These are phyloP conservation scores for Suillus clintonianus DNA, from an alignment of 768 basidiomycete genomes.

Conservation along the genomic window DNA sequence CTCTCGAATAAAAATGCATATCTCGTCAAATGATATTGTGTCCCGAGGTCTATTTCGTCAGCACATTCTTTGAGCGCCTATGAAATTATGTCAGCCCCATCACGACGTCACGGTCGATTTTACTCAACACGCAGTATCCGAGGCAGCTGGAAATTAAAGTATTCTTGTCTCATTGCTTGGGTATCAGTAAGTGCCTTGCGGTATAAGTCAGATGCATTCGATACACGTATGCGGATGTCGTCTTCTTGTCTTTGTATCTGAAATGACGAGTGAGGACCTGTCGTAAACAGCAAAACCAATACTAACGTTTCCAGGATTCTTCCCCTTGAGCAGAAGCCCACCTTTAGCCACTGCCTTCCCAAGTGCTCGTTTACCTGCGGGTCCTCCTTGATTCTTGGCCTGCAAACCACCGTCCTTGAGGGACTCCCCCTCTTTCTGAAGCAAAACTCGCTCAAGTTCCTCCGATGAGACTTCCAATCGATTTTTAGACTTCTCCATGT, in stretches of 20 bases:
- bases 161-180: conserved; percentile 91
- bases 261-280: conserved; percentile 11
- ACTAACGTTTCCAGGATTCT: conserved; percentile 82
- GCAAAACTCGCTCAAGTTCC: conserved; percentile 87
- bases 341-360: conserved; percentile 93
- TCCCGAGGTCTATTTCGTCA: conserved; percentile 97
- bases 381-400: conserved; percentile 54
- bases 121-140: conserved; percentile 68
- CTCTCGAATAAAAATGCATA: conserved; percentile 95
- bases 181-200: conserved; percentile 89
- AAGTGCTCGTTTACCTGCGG: conserved; percentile 76
- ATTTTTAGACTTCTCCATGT: conserved; percentile 86
- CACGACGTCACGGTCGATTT: background rate
- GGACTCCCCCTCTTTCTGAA: conserved; percentile 95
- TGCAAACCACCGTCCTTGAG: conserved; percentile 79
- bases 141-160: conserved; percentile 96
- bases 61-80: conserved; percentile 92
- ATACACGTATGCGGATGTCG: conserved; percentile 86
- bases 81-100: conserved; percentile 12
- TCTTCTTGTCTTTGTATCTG: conserved; percentile 94
- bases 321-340: conserved; percentile 85
- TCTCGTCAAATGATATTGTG: conserved; percentile 93
- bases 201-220: conserved; percentile 83
- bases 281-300: conserved; percentile 16
- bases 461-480: conserved; percentile 89